Evolutionary conservation across 2,329 filamentous ascomycete species (phyloP), one percentile per base, ranked within the genome.

Genomic region (Fusarium sp.): DNA sequence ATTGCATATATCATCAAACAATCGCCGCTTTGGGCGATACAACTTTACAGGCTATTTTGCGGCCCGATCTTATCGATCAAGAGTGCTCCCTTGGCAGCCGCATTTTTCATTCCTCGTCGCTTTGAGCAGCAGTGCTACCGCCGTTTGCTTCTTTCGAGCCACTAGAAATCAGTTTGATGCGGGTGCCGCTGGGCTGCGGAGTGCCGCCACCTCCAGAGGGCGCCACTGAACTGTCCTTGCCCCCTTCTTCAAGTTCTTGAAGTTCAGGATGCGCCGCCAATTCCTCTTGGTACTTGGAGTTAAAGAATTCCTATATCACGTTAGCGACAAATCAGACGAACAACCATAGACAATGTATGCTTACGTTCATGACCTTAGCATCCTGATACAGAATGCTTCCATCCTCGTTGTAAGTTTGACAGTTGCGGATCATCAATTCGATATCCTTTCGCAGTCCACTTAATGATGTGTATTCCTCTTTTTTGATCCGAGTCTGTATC

Each of bases 341-440:
- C 8, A 35, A 23, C 19, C 15, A 38, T 44, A 15, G 18, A 21
- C 19, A 42, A 21, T 37, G 38, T 28, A 46, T 42, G 63, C 67
- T 75, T 86, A 97, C 95, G 88, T 97, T 94, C 83, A 99, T 98
- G 61, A 93, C 87, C 82, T 95, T 95, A 56, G 96, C 96, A 86
- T 99, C 96, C 79, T 94, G 89, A 84, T 95, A 98, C 60, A 99
- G 88, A 77, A 97, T 86, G 82, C 95, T 98, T 65, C 92, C 93
- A 80, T 98, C 96, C 83, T 99, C 97, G 79, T 99, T 99, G 86
- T 97, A 99, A 6, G 93, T 96, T 81, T 94, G 90, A 74, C 96
- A 97, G 82, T 99, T 99, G 80, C 89, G 91, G 81, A 95, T 96
- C 83, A 99, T 89, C 72, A 96, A 85, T 57, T 91, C 90, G 71